A percentile compares a stretch with the other conserved stretches of the same genome.
These are phyloP conservation scores for Septoria linicola DNA, from an alignment of 2,329 filamentous ascomycete species.

Conservation along the genomic window DNA sequence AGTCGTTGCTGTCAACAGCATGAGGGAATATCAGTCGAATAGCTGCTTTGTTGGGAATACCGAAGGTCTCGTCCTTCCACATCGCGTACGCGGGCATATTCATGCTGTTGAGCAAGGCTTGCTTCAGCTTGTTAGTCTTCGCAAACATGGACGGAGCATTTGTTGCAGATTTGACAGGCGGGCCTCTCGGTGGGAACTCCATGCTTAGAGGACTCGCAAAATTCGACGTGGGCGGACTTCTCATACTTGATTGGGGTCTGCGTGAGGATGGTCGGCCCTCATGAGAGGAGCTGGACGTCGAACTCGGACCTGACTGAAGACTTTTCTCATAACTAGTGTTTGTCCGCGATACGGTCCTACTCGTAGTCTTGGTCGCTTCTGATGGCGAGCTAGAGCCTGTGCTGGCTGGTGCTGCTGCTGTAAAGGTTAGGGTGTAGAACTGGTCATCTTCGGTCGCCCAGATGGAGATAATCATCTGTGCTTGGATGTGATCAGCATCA, in stretches of 20 bases:
- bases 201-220: slow-evolving; percentile 55
- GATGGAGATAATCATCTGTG: slow-evolving; percentile 74
- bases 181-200: slow-evolving; percentile 66
- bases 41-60: slow-evolving; percentile 68
- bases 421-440: slow-evolving; percentile 75
- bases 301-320: slow-evolving; percentile 40
- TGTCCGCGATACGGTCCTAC: slow-evolving; percentile 45
- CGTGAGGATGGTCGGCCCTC: not conserved
- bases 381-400: slow-evolving; percentile 19
- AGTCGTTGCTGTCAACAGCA: slow-evolving; percentile 36
- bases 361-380: slow-evolving; percentile 34
- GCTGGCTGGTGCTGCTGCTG: slow-evolving; percentile 47
- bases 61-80: slow-evolving; percentile 76
- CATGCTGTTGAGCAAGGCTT: slow-evolving; percentile 72
- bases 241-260: not conserved
- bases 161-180: slow-evolving; percentile 57
- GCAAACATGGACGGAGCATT: slow-evolving; percentile 65
- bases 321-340: slow-evolving; percentile 40
- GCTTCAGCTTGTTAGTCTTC: slow-evolving; percentile 73
- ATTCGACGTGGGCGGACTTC: slow-evolving; percentile 32
- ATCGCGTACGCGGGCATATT: slow-evolving; percentile 73
- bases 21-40: slow-evolving; percentile 41
- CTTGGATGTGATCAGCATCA: slow-evolving; percentile 48
- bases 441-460: slow-evolving; percentile 68
- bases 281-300: slow-evolving; percentile 30